These are phyloP conservation scores for Carex scoparia DNA, from an alignment of 176 grass and related monocot genomes.

Conservation along the genomic window DNA sequence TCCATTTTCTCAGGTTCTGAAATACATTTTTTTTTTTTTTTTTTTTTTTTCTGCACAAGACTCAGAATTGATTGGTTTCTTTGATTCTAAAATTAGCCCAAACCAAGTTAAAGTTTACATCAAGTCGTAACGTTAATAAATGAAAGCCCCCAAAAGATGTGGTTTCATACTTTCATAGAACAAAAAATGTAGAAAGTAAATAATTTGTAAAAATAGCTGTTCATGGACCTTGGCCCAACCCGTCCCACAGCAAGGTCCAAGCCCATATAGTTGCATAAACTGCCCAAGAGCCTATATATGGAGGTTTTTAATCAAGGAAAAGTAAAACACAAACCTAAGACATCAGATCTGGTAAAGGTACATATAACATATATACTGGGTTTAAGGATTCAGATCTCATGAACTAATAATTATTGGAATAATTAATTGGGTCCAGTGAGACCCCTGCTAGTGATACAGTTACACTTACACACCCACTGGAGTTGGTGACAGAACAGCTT, in stretches of 20 bases:
- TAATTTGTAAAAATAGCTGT: background rate
- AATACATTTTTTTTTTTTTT: background rate
- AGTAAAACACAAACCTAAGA: background rate
- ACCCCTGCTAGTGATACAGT: background rate
- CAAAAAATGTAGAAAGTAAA: background rate
- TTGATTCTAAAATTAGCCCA: background rate
- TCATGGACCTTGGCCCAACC: background rate
- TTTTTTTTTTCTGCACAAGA: background rate
- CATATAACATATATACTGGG: background rate
- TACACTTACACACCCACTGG: background rate
- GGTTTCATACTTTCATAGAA: background rate
- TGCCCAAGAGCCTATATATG: background rate
- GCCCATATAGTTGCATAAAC: background rate
- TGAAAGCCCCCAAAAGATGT: background rate
- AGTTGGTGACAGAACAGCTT: conserved; percentile 27
- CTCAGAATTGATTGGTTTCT: background rate
- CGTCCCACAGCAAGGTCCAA: background rate
- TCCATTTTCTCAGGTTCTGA: background rate
- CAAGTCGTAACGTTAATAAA: background rate
- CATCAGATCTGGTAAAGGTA: background rate
- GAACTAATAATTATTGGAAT: background rate
- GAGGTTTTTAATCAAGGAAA: background rate
- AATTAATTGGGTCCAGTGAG: background rate
- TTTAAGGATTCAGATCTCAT: conserved; percentile 7
- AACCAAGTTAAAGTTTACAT: background rate